These are phyloP conservation scores for Tolypocladium cylindrosporum DNA, from an alignment of 2,329 filamentous ascomycete species.

Conservation along the genomic window DNA sequence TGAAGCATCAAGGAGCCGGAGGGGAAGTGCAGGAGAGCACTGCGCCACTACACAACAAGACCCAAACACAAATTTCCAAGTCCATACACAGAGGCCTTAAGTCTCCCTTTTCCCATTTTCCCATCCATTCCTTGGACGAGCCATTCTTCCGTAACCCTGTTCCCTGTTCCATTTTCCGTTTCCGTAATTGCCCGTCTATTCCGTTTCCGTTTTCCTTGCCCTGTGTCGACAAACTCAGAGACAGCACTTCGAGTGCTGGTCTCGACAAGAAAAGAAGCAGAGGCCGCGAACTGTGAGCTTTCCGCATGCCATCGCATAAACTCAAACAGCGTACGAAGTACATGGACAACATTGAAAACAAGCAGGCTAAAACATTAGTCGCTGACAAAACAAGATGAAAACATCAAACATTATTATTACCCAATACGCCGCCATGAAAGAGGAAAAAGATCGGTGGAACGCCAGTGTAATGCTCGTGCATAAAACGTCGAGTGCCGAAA, in stretches of 20 bases:
- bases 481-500: conserved; percentile 1
- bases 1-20: not conserved
- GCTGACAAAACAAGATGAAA: not conserved
- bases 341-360: not conserved
- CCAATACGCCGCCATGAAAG: conserved; percentile 6
- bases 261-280: not conserved
- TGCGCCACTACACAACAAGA: not conserved
- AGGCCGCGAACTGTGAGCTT: not conserved
- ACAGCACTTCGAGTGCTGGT: not conserved
- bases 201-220: not conserved
- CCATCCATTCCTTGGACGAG: not conserved
- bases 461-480: conserved; percentile 11
- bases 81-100: not conserved
- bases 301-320: not conserved
- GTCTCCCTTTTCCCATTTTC: not conserved
- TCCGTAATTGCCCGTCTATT: not conserved
- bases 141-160: not conserved
- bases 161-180: not conserved
- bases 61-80: not conserved
- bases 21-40: not conserved
- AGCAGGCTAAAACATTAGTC: not conserved
- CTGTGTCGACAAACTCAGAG: not conserved
- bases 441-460: conserved; percentile 4
- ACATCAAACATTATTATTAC: conserved; percentile 10
- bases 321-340: not conserved